Conservation (phyloP, 2,329 filamentous ascomycete species). For the Ceratocystis variospora region DNA sequence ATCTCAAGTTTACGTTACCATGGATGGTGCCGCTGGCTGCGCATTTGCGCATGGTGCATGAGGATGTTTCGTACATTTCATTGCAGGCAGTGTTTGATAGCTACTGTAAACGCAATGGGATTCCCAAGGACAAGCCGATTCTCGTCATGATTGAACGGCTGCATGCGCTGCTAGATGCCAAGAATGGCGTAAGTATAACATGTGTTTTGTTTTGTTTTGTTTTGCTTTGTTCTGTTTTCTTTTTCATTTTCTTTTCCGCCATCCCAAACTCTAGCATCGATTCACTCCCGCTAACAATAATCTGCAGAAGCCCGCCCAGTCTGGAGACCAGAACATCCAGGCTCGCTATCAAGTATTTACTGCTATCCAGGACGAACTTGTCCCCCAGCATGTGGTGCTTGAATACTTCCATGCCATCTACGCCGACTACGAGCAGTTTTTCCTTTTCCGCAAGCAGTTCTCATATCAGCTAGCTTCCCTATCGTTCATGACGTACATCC, state of each 20-base stretch:
- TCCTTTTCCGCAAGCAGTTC: conserved; percentile 95
- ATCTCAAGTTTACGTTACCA: conserved; percentile 90
- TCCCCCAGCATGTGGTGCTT: conserved; percentile 66
- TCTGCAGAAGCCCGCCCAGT: conserved; percentile 24
- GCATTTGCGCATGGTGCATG: conserved; percentile 87
- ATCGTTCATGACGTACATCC: conserved; percentile 96
- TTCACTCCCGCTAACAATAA: background rate
- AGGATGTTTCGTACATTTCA: conserved; percentile 87
- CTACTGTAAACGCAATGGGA: conserved; percentile 72
- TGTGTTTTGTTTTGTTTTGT: background rate
- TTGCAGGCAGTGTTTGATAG: conserved; percentile 94
- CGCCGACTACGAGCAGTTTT: conserved; percentile 84
- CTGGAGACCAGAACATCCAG: conserved; percentile 47
- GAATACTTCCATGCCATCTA: conserved; percentile 84
- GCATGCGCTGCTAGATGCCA: conserved; percentile 57
- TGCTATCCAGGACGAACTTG: conserved; percentile 87
- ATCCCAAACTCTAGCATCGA: too few relatives aligned
- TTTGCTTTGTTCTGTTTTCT: background rate
- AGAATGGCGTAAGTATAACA: conserved; percentile 40
- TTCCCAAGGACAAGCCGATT: conserved; percentile 90
- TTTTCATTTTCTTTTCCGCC: background rate
- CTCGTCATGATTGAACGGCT: conserved; percentile 94
- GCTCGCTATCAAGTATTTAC: conserved; percentile 84
- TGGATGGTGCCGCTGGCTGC: conserved; percentile 92
- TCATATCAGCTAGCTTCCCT: conserved; percentile 88